Base-by-base conservation (phyloP, 1,139 yeast genomes). In the Pichia sp. region DNA sequence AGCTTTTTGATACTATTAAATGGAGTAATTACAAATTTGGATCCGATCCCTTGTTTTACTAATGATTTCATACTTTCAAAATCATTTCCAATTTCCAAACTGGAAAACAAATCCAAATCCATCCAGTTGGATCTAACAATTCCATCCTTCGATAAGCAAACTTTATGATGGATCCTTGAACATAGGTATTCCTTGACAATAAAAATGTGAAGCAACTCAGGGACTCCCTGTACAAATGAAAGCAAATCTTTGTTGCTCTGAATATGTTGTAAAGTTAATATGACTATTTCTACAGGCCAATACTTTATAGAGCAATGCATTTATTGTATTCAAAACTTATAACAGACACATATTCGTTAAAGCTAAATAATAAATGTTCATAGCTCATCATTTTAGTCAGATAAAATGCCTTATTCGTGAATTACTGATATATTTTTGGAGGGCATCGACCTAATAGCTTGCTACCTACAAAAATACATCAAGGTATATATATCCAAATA, bases 261-360 rank as follows among this genome's bases (percentile, higher is more conserved):
- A 27, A 33, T 22, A 2, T 16, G 10, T 9, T 39, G 41, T 10
- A 39, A 10, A 10, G 33, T 6, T 22, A 30, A 27, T 9, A 39
- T 28, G 4, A 39, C 28, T 12, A 39, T 23, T 24, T 39, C 41
- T 10, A 41, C 36, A 26, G 43, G 36, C 29, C 33, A 29, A n/a
- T n/a, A n/a, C n/a, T n/a, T n/a, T n/a, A n/a, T n/a, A n/a, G n/a
- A n/a, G n/a, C n/a, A n/a, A n/a, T n/a, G n/a, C n/a, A n/a, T n/a
- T n/a, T n/a, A n/a, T n/a, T n/a, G n/a, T n/a, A n/a, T n/a, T n/a
- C n/a, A n/a, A n/a, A n/a, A n/a, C n/a, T 10, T 31, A 30, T 12
- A 26, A 20, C n/a, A 41, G 36, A 40, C 43, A 41, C 36, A 22
- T 31, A 41, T 33, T 37, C n/a, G n/a, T n/a, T n/a, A n/a, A n/a